Conservation (phyloP, 1,139 yeast genomes). For the Saccharomycopsis crataegensis region DNA sequence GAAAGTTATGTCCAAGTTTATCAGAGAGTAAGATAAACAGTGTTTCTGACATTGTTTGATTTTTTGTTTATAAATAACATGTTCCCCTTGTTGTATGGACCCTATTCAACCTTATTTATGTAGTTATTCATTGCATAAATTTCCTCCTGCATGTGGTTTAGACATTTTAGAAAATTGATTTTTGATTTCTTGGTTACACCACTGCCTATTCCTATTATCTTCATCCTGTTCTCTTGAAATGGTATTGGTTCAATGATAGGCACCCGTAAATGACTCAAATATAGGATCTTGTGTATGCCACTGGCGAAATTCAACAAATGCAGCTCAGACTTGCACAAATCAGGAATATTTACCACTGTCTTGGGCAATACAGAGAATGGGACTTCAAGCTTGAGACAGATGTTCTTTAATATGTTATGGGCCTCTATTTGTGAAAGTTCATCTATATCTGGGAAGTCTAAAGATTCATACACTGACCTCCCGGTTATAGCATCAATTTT, state of each 20-base stretch:
- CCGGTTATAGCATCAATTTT: not conserved
- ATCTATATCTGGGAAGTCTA: constrained; percentile 24
- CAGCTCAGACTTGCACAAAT: constrained; percentile 22
- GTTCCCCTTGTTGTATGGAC: not conserved
- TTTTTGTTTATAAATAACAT: not conserved
- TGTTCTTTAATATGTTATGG: constrained; percentile 24
- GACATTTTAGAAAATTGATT: constrained; percentile 10
- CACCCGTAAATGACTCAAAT: constrained; percentile 10
- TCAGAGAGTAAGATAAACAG: constrained; percentile 31
- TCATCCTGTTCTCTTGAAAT: constrained; percentile 1
- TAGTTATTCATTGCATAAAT: too few relatives aligned
- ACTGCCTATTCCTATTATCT: not conserved
- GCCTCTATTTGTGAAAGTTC: constrained; percentile 20
- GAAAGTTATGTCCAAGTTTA: constrained; percentile 66
- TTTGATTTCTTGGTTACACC: constrained; percentile 1
- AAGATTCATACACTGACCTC: constrained; percentile 19
- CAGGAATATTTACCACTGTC: constrained; percentile 22
- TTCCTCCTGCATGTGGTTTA: not conserved
- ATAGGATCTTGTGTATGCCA: constrained; percentile 22
- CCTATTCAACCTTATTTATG: not conserved
- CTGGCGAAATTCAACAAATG: constrained; percentile 23
- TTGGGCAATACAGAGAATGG: constrained; percentile 23
- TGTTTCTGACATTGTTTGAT: not conserved
- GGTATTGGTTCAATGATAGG: constrained; percentile 5
- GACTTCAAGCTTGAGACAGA: constrained; percentile 22